Evolutionary conservation across 768 basidiomycete genomes (phyloP), one percentile per base, ranked within the genome.

Genomic region (Podaxis pistillaris): DNA sequence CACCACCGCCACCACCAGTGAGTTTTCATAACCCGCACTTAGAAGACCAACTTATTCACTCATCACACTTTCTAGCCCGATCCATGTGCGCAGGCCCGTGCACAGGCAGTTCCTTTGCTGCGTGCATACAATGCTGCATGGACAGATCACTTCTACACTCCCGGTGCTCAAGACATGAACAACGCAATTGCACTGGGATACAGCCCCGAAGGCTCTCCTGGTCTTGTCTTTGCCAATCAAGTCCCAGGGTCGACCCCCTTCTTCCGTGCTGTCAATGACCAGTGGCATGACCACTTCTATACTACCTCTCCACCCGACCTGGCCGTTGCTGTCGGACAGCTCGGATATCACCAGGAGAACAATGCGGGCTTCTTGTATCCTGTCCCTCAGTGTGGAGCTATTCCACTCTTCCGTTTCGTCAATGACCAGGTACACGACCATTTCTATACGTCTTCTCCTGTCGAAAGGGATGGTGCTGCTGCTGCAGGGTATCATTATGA

Each of bases 241-340:
- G 53, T 55, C n/a, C 53, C 53, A 3, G 15, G 17, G 13, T 55
- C 53, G 5, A 33, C 37, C 8, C 33, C 53, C 4, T 38, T 37
- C 53, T 37, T 55, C 53, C 37, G 53, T 7, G 53, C 53, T n/a
- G 8, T 55, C 33, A 55, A n/a, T n/a, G 53, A 55, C n/a, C 13
- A 15, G 13, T 55, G 53, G 53, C 53, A 55, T n/a, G 53, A 55
- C 53, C 53, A 55, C 36, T 55, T 55, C 36, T 55, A 55, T 8
- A 55, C 53, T n/a, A 17, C 33, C 3, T 55, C 33, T n/a, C 53
- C n/a, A 9, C 9, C 53, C 12, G 53, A 55, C 5, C 37, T 55
- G 2, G 36, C 9, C n/a, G 11, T 55, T 26, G 26, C 26, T 26
- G 26, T 26, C 2, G 26, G 26, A 26, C 26, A 26, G 26, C 26